Conservation (phyloP, 2,329 filamentous ascomycete species). For the Thielaviopsis musarum region DNA sequence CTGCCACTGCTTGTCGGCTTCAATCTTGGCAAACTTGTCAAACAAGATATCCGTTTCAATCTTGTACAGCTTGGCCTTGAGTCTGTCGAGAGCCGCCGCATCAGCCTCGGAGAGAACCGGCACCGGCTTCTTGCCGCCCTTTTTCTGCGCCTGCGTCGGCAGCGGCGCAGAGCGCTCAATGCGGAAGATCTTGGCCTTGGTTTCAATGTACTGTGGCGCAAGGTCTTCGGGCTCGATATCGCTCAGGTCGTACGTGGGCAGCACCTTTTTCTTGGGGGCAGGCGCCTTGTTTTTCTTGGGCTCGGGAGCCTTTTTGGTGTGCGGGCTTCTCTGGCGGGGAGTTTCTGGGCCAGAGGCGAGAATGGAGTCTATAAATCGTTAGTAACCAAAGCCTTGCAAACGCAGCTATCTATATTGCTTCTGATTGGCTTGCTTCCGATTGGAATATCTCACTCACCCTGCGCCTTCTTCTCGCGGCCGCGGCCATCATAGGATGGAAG, state of each 20-base stretch:
- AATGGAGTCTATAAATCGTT: not conserved
- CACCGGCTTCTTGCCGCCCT: constrained; percentile 17
- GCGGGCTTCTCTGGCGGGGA: not conserved
- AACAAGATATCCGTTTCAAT: constrained; percentile 69
- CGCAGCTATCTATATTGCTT: no score
- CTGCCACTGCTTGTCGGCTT: constrained; percentile 51
- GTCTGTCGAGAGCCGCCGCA: constrained; percentile 38
- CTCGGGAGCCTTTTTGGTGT: constrained; percentile 7
- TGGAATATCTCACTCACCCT: constrained; percentile 16
- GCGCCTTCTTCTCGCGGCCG: constrained; percentile 22
- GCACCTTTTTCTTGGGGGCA: constrained; percentile 14
- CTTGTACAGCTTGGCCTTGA: constrained; percentile 56
- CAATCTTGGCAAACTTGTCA: constrained; percentile 33
- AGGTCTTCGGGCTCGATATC: constrained; percentile 62
- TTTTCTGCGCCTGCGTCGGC: constrained; percentile 19
- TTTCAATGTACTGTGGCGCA: constrained; percentile 58
- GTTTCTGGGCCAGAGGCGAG: constrained; percentile 1
- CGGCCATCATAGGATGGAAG: constrained; percentile 53
- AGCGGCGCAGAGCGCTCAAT: constrained; percentile 30
- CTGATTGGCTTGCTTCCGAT: not conserved
- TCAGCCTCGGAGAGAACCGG: constrained; percentile 17
- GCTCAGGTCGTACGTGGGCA: constrained; percentile 32
- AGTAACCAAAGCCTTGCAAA: not conserved
- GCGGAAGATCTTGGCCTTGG: constrained; percentile 51
- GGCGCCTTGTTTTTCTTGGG: constrained; percentile 20